Evolutionary conservation across 108 stramenopile species (phyloP).

Genomic region (Skeletonema costatum): DNA sequence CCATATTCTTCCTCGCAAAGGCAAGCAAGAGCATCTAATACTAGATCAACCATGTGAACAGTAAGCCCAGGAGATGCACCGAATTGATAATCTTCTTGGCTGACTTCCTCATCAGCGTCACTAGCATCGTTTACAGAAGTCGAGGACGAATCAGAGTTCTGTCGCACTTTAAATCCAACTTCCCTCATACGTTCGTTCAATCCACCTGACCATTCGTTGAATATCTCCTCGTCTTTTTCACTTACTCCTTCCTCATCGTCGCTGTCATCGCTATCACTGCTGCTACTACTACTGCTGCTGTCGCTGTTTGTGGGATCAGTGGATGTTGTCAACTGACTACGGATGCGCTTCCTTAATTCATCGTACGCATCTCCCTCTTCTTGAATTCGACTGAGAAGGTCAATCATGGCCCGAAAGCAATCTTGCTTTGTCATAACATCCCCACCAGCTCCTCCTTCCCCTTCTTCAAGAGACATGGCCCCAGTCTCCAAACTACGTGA

Average conservation of each 20-base stretch:
- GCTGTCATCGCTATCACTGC: slow-evolving; percentile 21
- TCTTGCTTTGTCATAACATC: slow-evolving; percentile 30
- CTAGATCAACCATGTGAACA: slow-evolving; percentile 58
- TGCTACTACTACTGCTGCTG: slow-evolving; percentile 22
- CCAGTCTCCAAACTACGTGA: slow-evolving; percentile 19
- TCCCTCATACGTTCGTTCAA: slow-evolving; percentile 28
- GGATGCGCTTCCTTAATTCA: slow-evolving; percentile 49
- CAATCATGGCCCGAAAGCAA: slow-evolving; percentile 55
- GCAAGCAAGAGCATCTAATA: slow-evolving; percentile 71
- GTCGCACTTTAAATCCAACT: slow-evolving; percentile 19
- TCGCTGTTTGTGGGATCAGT: neutral
- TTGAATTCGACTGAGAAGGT: slow-evolving; percentile 54
- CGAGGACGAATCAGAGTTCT: slow-evolving; percentile 3
- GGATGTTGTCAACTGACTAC: slow-evolving; percentile 24
- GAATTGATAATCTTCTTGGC: slow-evolving; percentile 47
- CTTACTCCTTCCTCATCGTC: slow-evolving; percentile 22
- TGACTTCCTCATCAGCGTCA: neutral
- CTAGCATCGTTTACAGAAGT: slow-evolving; percentile 2
- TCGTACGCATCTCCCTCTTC: slow-evolving; percentile 65
- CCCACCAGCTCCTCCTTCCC: neutral
- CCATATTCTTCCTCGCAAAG: slow-evolving; percentile 38
- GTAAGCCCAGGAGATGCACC: slow-evolving; percentile 68
- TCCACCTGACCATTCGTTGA: slow-evolving; percentile 22
- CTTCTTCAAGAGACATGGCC: slow-evolving; percentile 33
- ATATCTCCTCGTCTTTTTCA: slow-evolving; percentile 25